phyloP scores from a whole-genome alignment of 164 flowering plant species.

The Stephania japonica region DNA sequence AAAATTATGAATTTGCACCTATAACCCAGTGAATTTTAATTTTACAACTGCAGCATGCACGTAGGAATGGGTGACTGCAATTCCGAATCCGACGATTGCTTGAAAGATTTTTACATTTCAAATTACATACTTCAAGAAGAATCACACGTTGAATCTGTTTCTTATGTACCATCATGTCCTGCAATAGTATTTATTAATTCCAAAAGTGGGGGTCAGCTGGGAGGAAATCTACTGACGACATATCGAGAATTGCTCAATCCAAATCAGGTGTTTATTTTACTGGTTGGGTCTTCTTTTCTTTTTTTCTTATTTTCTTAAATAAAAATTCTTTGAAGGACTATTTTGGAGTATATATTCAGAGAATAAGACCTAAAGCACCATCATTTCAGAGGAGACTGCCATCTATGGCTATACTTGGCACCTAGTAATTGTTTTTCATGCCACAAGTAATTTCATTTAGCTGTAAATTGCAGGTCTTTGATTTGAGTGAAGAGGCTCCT shows the following conservation, averaged over 20 bases:
- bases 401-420: too few species aligned
- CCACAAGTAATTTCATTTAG: not conserved
- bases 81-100: constrained; percentile 13
- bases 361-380: too few species aligned
- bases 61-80: constrained; percentile 25
- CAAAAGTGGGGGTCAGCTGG: constrained; percentile 89
- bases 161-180: constrained; percentile 50
- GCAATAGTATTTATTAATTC: constrained; percentile 78
- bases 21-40: not conserved
- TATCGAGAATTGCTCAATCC: constrained; percentile 56
- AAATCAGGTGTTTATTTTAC: constrained; percentile 44
- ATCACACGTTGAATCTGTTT: constrained; percentile 12
- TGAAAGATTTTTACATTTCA: constrained; percentile 55
- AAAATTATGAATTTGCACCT: not conserved
- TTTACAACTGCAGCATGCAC: constrained; percentile 23
- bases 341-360: too few species aligned
- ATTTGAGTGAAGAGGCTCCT: constrained; percentile 62
- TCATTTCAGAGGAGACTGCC: too few species aligned
- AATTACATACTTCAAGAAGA: constrained; percentile 48
- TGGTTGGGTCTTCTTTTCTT: not conserved
- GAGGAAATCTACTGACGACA: constrained; percentile 58
- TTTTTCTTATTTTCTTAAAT: too few species aligned
- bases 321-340: too few species aligned
- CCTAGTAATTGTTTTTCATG: not conserved
- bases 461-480: constrained; percentile 51